Evolutionary conservation across 306 rosid species (phyloP).

Genomic region (Corylus heterophylla): DNA sequence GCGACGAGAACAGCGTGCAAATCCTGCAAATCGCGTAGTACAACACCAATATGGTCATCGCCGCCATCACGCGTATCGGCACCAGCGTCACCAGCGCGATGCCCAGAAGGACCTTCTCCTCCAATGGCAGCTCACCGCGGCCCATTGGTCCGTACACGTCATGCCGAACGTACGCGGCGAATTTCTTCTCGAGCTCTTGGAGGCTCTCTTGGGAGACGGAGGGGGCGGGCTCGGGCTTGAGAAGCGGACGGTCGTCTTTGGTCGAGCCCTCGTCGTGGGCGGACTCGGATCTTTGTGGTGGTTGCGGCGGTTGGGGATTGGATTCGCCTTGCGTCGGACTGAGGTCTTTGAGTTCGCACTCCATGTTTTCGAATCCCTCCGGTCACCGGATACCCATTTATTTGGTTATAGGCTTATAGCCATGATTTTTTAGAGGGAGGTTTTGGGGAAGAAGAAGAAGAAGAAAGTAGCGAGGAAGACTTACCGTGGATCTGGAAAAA

Average conservation of each 20-base stretch:
- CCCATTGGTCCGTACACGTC: conserved; percentile 94
- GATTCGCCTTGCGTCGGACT: conserved; percentile 44
- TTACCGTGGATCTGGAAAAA: background rate
- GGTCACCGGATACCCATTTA: conserved; percentile 12
- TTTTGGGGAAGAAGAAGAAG: background rate
- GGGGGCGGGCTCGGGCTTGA: conserved; percentile 47
- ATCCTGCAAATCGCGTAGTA: conserved; percentile 79
- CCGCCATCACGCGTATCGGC: conserved; percentile 63
- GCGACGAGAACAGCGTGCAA: conserved; percentile 61
- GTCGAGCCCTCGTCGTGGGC: conserved; percentile 20
- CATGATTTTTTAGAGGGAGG: background rate
- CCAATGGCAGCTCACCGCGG: conserved; percentile 65
- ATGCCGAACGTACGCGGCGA: conserved; percentile 66
- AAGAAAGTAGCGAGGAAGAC: background rate
- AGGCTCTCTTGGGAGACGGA: conserved; percentile 31
- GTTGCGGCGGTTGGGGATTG: conserved; percentile 14
- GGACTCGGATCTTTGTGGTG: conserved; percentile 7
- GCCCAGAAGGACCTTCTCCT: conserved; percentile 72
- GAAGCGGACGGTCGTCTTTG: conserved; percentile 75
- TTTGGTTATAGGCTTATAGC: no score
- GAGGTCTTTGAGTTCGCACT: conserved; percentile 69
- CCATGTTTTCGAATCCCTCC: conserved; percentile 23
- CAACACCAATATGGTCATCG: conserved; percentile 40
- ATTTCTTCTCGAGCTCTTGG: conserved; percentile 76
- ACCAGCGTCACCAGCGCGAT: conserved; percentile 68